Base-by-base conservation (phyloP, 1,284 basidiomycete genomes). In the Austroboletus niveus region DNA sequence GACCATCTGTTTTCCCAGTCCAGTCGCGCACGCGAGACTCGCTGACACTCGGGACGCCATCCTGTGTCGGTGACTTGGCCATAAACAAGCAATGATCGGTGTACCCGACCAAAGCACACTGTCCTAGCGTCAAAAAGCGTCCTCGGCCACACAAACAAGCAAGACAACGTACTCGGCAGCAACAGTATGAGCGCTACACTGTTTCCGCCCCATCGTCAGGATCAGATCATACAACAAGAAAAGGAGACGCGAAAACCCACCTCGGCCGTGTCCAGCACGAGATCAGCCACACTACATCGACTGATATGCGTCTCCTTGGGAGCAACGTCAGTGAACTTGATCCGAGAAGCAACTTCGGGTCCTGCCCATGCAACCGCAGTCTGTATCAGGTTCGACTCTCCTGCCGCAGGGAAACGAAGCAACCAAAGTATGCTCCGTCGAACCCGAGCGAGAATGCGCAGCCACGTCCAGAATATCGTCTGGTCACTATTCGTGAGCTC, bases 151-250 rank as follows among this genome's bases (percentile, higher is more conserved):
- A 22, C n/a, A 47, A n/a, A 27, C 6, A 48, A n/a, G 29, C 6
- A 48, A 29, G 9, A 40, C 29, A 8, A 67, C 76, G 48, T 53
- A 80, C 78, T 85, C 82, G 14, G 78, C 77, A 8, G 81, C 79
- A 12, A 81, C 78, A 9, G 82, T 85, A 56, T 85, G 82, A 5
- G 82, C 82, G 54, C 80, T 83, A 63, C 82, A 84, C 77, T 80
- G 39, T 48, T 49, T 39, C 15, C 29, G 3, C 20, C 31, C 39
- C 9, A 11, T 9, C 6, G 22, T 8, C 39, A 22, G 20, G 3
- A n/a, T 38, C n/a, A 38, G 35, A 14, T 40, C 9, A 11, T 2
- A 15, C 40, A 5, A 10, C 24, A 45, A 17, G 20, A 44, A 1
- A 42, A n/a, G 17, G 3, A 1, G 4, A 12, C n/a, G 24, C 12